Evolutionary conservation across 352 stramenopile species (phyloP).

Genomic region (Phytophthora cactorum): DNA sequence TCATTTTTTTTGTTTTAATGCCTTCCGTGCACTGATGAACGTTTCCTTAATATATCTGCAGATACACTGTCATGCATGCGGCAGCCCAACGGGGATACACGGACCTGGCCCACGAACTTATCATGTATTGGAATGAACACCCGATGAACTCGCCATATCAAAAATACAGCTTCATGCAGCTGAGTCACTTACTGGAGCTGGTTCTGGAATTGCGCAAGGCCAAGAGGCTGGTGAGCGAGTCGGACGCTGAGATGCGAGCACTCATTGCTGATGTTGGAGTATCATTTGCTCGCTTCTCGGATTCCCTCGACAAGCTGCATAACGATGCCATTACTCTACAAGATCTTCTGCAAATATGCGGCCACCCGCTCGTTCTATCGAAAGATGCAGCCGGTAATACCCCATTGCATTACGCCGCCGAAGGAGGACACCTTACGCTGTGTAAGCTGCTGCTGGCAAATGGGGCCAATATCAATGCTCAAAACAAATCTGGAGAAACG

Average conservation of each 20-base stretch:
- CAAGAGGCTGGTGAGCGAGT: constrained; percentile 66
- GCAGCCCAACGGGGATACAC: constrained; percentile 78
- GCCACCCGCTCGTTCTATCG: constrained; percentile 69
- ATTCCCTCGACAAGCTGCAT: constrained; percentile 69
- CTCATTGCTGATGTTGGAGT: constrained; percentile 63
- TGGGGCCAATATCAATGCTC: constrained; percentile 77
- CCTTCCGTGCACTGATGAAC: neutral
- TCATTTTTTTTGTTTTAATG: neutral
- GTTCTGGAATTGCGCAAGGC: constrained; percentile 58
- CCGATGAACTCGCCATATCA: constrained; percentile 70
- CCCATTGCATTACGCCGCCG: constrained; percentile 77
- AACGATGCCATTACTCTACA: constrained; percentile 58
- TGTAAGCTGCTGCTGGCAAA: constrained; percentile 67
- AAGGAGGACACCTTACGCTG: constrained; percentile 73
- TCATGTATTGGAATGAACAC: constrained; percentile 62
- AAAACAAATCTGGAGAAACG: constrained; percentile 82
- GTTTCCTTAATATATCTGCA: constrained; percentile 13
- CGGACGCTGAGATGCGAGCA: constrained; percentile 57
- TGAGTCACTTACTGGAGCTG: constrained; percentile 53
- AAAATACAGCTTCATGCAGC: constrained; percentile 64
- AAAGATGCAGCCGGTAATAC: constrained; percentile 75
- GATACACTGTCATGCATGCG: constrained; percentile 61
- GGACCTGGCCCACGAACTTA: constrained; percentile 62
- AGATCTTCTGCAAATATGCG: constrained; percentile 74
- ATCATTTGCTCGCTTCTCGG: constrained; percentile 65